phyloP scores from a whole-genome alignment of 139 green algal genomes.

The Bryopsis sp. region DNA sequence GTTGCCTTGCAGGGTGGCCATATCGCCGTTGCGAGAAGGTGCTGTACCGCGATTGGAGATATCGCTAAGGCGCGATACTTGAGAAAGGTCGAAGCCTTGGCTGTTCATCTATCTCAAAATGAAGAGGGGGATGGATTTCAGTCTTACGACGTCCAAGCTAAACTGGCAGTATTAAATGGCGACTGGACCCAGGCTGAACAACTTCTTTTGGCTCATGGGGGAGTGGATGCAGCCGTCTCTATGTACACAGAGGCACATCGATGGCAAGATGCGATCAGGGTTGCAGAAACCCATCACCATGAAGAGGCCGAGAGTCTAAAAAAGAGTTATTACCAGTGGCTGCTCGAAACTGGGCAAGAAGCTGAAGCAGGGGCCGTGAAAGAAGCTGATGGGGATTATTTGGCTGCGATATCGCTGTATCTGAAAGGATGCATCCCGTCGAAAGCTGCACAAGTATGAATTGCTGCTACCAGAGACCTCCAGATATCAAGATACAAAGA shows the following conservation, averaged over 20 bases:
- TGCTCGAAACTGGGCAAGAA: conserved; percentile 56
- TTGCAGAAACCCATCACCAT: conserved; percentile 48
- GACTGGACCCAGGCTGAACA: conserved; percentile 58
- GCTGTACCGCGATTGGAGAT: conserved; percentile 63
- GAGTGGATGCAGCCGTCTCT: conserved; percentile 47
- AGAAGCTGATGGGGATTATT: conserved; percentile 57
- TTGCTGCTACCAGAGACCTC: too few species aligned
- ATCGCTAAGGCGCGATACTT: conserved; percentile 53
- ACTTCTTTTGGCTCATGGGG: conserved; percentile 52
- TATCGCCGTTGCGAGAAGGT: conserved; percentile 58
- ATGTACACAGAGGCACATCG: conserved; percentile 47
- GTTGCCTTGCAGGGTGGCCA: conserved; percentile 24
- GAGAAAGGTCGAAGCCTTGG: conserved; percentile 31
- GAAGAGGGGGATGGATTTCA: conserved; percentile 21
- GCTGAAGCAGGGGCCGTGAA: conserved; percentile 54
- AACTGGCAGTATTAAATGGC: conserved; percentile 51
- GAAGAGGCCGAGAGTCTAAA: conserved; percentile 40
- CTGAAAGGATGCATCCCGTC: conserved; percentile 63
- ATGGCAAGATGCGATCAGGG: conserved; percentile 54
- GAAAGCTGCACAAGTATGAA: conserved; percentile 52
- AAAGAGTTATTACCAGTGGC: conserved; percentile 35
- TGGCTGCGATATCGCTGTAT: conserved; percentile 66
- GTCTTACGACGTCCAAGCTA: conserved; percentile 35
- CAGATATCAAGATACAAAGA: too few species aligned
- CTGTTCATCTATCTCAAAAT: background rate